Evolutionary conservation across 2,329 filamentous ascomycete species (phyloP).

Genomic region (Stenocarpella maydis): DNA sequence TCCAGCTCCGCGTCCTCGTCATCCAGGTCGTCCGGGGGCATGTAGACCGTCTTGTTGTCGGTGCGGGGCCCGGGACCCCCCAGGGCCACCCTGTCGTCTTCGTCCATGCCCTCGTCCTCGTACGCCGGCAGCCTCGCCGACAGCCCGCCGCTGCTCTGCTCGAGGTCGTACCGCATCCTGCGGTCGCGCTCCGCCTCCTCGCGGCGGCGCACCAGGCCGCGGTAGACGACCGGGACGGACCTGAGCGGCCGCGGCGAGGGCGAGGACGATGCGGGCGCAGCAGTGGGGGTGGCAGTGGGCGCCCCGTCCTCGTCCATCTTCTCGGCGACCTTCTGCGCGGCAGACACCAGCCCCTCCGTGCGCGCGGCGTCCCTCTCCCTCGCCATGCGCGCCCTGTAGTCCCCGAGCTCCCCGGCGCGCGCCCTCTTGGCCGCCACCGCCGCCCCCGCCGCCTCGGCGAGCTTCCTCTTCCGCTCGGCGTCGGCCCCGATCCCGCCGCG

Average conservation of each 20-base stretch:
- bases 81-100: slow-evolving; percentile 75
- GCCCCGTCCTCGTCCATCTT: slow-evolving; percentile 69
- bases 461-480: slow-evolving; percentile 81
- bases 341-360: slow-evolving; percentile 74
- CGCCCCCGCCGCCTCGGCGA: slow-evolving; percentile 67
- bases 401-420: slow-evolving; percentile 62
- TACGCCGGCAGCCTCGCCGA: slow-evolving; percentile 68
- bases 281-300: slow-evolving; percentile 36
- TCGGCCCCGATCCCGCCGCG: slow-evolving; percentile 86
- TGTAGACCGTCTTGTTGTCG: slow-evolving; percentile 59
- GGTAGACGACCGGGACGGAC: slow-evolving; percentile 80
- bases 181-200: slow-evolving; percentile 75
- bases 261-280: slow-evolving; percentile 47
- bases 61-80: slow-evolving; percentile 54
- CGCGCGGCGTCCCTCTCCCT: slow-evolving; percentile 74
- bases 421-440: slow-evolving; percentile 58
- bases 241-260: slow-evolving; percentile 62
- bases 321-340: slow-evolving; percentile 85
- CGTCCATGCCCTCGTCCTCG: slow-evolving; percentile 70
- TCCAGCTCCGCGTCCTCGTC: slow-evolving; percentile 84
- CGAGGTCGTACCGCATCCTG: slow-evolving; percentile 70
- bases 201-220: slow-evolving; percentile 74
- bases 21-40: slow-evolving; percentile 73
- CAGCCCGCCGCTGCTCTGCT: slow-evolving; percentile 61
- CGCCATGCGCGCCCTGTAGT: slow-evolving; percentile 77